Evolutionary conservation across 192 early-diverging fungal species (phyloP).

Genomic region (Irineochytrium annulatum): DNA sequence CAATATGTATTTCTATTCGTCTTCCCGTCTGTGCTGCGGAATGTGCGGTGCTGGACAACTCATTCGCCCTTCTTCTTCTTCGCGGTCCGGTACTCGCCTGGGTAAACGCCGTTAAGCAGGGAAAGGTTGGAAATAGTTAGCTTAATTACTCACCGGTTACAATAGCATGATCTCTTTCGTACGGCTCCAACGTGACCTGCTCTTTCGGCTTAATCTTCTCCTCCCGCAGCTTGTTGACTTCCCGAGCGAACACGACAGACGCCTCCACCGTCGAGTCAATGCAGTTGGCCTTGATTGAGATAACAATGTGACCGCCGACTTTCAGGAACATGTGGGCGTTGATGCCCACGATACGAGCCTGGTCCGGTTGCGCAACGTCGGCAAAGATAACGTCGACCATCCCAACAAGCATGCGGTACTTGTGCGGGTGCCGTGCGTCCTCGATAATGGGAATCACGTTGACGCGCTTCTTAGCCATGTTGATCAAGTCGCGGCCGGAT

Average conservation of each 20-base stretch:
- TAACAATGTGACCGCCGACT: conserved; percentile 95
- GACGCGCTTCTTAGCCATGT: conserved; percentile 99
- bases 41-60: too few relatives aligned
- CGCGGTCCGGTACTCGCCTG: too few relatives aligned
- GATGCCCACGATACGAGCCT: conserved; percentile 97
- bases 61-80: too few relatives aligned
- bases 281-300: conserved; percentile 99
- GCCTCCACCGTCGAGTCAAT: conserved; percentile 99
- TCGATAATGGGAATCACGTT: conserved; percentile 99
- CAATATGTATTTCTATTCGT: too few relatives aligned
- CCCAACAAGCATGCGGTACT: conserved; percentile 98
- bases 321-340: conserved; percentile 98
- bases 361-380: conserved; percentile 99
- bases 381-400: conserved; percentile 99
- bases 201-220: conserved; percentile 89
- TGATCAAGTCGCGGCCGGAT: conserved; percentile 97
- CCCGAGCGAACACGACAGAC: conserved; percentile 90
- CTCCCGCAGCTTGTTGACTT: conserved; percentile 93
- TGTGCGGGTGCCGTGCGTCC: conserved; percentile 99
- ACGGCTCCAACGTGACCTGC: conserved; percentile 95
- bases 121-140: too few relatives aligned
- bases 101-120: too few relatives aligned
- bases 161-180: conserved; percentile 98
- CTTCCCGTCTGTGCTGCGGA: too few relatives aligned
- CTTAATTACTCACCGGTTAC: conserved; percentile 93